Evolutionary conservation across 108 stramenopile genomes (phyloP), one percentile per base, ranked within the genome.

Genomic region (Skeletonema marinoi): DNA sequence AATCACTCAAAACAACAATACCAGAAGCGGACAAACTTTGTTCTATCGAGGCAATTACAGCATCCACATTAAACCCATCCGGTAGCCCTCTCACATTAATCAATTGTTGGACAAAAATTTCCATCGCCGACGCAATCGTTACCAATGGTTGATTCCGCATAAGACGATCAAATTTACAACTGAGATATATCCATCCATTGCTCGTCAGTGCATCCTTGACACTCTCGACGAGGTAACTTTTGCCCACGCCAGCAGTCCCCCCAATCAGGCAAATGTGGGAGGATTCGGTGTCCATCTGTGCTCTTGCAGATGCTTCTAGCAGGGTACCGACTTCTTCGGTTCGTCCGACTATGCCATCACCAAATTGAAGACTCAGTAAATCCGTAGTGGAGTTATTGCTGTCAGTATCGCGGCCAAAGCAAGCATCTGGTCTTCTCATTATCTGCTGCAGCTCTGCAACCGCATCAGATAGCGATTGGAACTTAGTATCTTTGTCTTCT

Each of bases 161-260:
- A 19, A 32, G 21, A 16, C 19, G 39, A 38, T 65, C 65, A 19
- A 65, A 65, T 13, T 33, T 21, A 33, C 36, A 11, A 36, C 36
- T 65, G 12, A 65, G 19, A 65, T 38, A 39, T 35, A 65, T 65
- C 65, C 65, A 65, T 3, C 38, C 65, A 38, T 65, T 16, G 7
- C 19, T 65, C 11, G 3, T 25, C 7, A 65, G 38, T 21, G 14
- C 36, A 21, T 35, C 65, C 38, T 36, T 32, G n/a, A 36, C 12
- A 33, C 38, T 38, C 3, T 35, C 17, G n/a, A 65, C 38, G 33
- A 65, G 65, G 17, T 39, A 25, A 38, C 32, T 38, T 65, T 65
- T 65, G 10, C 65, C 65, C 13, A 33, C 38, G 14, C 65, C 65
- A 19, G 36, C 38, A 2, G 4, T 38, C 9, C 65, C 65, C 50